Conservation (phyloP, 345 rosid species). For the Citrus australasica region DNA sequence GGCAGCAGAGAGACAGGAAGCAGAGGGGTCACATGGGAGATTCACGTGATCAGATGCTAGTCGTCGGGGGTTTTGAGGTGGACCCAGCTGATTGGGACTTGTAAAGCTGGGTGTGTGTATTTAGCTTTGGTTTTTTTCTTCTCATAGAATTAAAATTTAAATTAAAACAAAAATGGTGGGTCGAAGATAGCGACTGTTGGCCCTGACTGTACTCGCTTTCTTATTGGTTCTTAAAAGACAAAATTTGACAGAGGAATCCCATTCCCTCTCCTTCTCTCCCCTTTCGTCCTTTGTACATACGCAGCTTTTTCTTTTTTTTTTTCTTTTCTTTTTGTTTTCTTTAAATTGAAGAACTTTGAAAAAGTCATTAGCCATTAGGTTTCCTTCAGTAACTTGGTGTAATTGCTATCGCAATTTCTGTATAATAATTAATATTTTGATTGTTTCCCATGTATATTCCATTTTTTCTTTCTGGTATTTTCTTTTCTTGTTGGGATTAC, state of each 20-base stretch:
- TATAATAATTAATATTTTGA: neutral
- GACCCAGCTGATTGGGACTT: constrained; percentile 26
- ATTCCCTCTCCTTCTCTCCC: neutral
- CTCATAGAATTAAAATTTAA: too few species aligned
- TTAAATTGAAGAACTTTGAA: neutral
- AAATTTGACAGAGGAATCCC: constrained; percentile 31
- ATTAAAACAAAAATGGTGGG: constrained; percentile 9
- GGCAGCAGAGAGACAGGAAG: constrained; percentile 13
- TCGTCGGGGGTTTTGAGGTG: constrained; percentile 19
- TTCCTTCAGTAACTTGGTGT: neutral
- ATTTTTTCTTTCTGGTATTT: too few species aligned
- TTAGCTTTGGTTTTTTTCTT: neutral
- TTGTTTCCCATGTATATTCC: neutral
- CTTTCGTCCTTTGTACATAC: neutral
- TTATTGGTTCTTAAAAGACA: constrained; percentile 30
- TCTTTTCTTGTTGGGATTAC: too few species aligned
- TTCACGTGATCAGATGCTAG: constrained; percentile 67
- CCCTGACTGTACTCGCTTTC: constrained; percentile 14
- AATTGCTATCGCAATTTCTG: neutral
- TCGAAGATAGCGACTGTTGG: constrained; percentile 22
- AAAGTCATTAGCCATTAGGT: neutral
- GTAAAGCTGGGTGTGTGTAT: neutral
- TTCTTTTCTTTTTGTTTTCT: neutral
- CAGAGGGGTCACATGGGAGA: constrained; percentile 49
- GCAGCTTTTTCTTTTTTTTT: neutral